These are phyloP conservation scores for Fraxinus angustifolia DNA, from an alignment of 305 asterid species.

Conservation along the genomic window DNA sequence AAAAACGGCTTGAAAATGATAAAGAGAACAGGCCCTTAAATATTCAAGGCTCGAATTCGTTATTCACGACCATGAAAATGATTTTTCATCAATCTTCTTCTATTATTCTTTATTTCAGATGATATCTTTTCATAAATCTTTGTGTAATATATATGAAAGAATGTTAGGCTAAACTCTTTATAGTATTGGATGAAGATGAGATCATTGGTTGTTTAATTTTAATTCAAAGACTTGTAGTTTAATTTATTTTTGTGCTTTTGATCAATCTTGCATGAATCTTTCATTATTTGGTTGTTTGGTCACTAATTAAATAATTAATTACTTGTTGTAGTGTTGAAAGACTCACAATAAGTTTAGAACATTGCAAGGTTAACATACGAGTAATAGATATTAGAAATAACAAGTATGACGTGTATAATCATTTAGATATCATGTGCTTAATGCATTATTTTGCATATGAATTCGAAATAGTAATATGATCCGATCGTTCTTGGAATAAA, in stretches of 20 bases:
- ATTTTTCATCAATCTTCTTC: background rate
- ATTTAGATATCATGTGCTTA: background rate
- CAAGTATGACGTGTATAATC: background rate
- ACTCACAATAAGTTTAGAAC: background rate
- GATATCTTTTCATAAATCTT: no score
- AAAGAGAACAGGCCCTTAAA: no score
- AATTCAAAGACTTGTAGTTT: background rate
- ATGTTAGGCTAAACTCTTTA: background rate
- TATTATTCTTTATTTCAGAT: background rate
- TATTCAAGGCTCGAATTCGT: background rate
- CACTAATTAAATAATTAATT: background rate
- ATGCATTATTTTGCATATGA: no score
- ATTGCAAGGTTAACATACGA: background rate
- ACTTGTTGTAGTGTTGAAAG: no score
- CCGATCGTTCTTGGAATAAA: no score
- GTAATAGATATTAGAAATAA: no score
- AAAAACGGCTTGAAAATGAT: no score
- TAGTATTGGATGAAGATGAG: background rate
- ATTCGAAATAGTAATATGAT: no score
- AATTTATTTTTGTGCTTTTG: background rate
- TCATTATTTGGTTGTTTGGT: background rate
- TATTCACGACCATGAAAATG: background rate
- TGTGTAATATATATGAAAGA: no score
- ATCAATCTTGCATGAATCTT: background rate
- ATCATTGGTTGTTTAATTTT: background rate